phyloP scores from a whole-genome alignment of 2,329 filamentous ascomycete species.

The Spiromastix sp. region DNA sequence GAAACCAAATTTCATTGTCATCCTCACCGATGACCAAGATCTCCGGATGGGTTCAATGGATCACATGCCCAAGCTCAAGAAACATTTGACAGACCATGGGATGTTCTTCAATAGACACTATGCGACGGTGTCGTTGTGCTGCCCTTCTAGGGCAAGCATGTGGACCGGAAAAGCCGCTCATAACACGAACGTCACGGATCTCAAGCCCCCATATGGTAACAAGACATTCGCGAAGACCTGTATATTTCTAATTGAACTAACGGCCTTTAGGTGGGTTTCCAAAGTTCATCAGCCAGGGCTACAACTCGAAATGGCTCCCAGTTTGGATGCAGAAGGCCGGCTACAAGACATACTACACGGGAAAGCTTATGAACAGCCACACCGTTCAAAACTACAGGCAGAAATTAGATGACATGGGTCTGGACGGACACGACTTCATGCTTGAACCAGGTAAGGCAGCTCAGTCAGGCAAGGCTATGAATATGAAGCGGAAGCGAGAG shows the following conservation, averaged over 20 bases:
- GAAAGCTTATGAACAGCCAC: conserved; percentile 59
- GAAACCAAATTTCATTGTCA: conserved; percentile 55
- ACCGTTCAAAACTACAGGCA: conserved; percentile 52
- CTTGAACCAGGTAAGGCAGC: conserved; percentile 58
- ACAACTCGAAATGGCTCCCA: conserved; percentile 58
- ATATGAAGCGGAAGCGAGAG: too few species aligned
- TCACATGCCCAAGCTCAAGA: conserved; percentile 48
- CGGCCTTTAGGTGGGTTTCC: conserved; percentile 49
- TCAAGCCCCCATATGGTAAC: conserved; percentile 22
- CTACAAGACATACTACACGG: conserved; percentile 62
- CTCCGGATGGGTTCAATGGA: conserved; percentile 46
- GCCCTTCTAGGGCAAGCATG: conserved; percentile 52
- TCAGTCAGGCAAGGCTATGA: too few species aligned
- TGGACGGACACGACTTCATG: conserved; percentile 48
- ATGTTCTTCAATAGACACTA: conserved; percentile 52
- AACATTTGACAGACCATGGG: conserved; percentile 46
- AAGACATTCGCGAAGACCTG: too few species aligned
- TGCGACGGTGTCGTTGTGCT: conserved; percentile 54
- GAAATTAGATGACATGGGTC: too few species aligned
- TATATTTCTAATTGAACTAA: too few species aligned
- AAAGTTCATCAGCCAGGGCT: conserved; percentile 55
- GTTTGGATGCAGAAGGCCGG: conserved; percentile 60
- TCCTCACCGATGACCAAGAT: conserved; percentile 60
- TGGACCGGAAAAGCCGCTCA: conserved; percentile 56
- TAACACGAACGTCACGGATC: conserved; percentile 56